Evolutionary conservation across 2,329 filamentous ascomycete genomes (phyloP).

Genomic region (Colletotrichum sp.): DNA sequence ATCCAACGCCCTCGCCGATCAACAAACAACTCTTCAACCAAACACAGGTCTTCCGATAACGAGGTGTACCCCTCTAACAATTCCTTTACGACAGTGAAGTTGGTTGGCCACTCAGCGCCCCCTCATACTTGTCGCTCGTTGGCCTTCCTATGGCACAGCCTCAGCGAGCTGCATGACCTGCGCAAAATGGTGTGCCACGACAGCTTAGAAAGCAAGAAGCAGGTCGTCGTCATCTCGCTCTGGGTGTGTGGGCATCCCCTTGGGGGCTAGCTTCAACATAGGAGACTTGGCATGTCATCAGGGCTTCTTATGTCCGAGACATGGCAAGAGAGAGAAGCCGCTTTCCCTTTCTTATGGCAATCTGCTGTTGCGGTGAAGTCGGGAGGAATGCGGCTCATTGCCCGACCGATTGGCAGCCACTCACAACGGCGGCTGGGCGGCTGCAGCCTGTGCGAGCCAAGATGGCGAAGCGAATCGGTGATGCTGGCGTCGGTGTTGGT

Average conservation of each 20-base stretch:
- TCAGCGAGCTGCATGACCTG: neutral
- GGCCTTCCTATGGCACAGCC: neutral
- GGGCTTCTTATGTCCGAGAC: neutral
- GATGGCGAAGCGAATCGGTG: neutral
- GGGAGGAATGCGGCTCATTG: neutral
- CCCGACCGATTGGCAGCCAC: neutral
- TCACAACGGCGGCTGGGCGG: neutral
- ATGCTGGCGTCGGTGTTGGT: neutral
- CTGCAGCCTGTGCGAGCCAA: neutral
- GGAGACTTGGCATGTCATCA: conserved; percentile 13
- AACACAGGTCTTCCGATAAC: neutral
- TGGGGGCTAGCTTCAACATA: neutral
- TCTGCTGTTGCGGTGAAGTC: neutral
- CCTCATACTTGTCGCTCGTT: neutral
- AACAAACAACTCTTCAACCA: neutral
- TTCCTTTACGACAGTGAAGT: neutral
- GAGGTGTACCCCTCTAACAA: neutral
- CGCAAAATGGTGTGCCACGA: neutral
- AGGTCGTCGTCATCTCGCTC: conserved; percentile 6
- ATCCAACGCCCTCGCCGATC: neutral
- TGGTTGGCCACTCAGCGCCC: neutral
- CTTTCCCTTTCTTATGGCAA: neutral
- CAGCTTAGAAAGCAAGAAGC: neutral
- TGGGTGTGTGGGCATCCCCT: neutral
- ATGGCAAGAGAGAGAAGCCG: neutral